Conservation (phyloP, 495 filamentous ascomycete species). For the Penicillium steckii region DNA sequence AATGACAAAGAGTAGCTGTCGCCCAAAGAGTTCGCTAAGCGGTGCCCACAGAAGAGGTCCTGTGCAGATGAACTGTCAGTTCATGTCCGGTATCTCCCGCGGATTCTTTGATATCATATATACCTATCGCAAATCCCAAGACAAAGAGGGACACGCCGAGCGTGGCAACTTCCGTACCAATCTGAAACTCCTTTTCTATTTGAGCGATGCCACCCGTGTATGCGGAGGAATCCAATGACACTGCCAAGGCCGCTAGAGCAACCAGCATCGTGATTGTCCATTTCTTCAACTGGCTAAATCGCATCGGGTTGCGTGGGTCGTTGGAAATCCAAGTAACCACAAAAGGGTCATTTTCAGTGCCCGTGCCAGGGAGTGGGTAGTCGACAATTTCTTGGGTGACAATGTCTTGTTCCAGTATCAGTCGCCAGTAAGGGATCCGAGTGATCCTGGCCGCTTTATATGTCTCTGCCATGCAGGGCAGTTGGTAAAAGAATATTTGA, state of each 20-base stretch:
- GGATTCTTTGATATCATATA: no score
- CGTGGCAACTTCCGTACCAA: slow-evolving; percentile 53
- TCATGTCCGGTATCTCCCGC: no score
- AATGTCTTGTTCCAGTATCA: slow-evolving; percentile 43
- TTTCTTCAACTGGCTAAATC: slow-evolving; percentile 55
- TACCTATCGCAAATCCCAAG: slow-evolving; percentile 55
- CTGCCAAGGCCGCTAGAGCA: slow-evolving; percentile 64
- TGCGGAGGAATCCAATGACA: slow-evolving; percentile 69
- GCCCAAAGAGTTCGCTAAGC: slow-evolving; percentile 4
- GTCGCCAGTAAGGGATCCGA: slow-evolving; percentile 33
- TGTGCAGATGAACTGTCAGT: no score
- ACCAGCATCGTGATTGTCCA: slow-evolving; percentile 64
- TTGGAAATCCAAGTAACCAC: slow-evolving; percentile 65
- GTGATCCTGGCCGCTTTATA: no score
- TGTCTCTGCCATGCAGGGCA: no score
- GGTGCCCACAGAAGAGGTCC: slow-evolving; percentile 7
- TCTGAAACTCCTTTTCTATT: slow-evolving; percentile 53
- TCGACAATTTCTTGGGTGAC: slow-evolving; percentile 52
- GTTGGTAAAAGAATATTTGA: no score
- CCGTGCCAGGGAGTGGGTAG: slow-evolving; percentile 57
- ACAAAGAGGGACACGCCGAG: slow-evolving; percentile 70
- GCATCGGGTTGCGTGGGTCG: slow-evolving; percentile 66
- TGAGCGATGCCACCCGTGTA: slow-evolving; percentile 64
- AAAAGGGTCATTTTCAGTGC: slow-evolving; percentile 68
- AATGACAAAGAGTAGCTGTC: slow-evolving; percentile 1